Evolutionary conservation across 176 grass and related monocot genomes (phyloP), one percentile per base, ranked within the genome.

Genomic region (Luzula sylvatica): DNA sequence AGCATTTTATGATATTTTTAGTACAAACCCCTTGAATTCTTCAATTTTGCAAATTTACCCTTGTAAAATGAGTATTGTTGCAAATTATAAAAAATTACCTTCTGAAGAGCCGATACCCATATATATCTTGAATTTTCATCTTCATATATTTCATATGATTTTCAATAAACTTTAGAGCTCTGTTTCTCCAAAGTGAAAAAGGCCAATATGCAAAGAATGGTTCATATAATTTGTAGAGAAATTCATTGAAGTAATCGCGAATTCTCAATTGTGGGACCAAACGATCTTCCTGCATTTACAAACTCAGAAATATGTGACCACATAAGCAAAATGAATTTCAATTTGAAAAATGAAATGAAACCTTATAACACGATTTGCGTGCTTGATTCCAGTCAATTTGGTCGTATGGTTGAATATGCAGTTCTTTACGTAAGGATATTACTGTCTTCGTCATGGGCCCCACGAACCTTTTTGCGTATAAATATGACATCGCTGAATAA

Each of bases 121-220:
- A 87, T 67, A 24, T 87, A 82, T 20, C 42, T 66, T 24, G 70
- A 65, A 35, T 65, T 87, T 25, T 78, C 78, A 69, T 87, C 83
- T 82, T 82, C 83, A 64, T 87, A 82, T 69, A n/a, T n/a, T 78
- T 72, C 20, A 81, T 53, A 46, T 78, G 70, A n/a, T 78, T 62
- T 2, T 67, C 53, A 1, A 82, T 53, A 50, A 47, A 26, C 13
- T 53, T 5, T 25, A 87, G 35, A 54, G 83, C 74, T 46, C 25
- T 82, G 39, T 70, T 66, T 78, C 73, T 78, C 54, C 74, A 61
- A 42, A 64, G 25, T 44, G 45, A 70, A 53, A 72, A 15, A 17
- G 83, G 83, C 78, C 78, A 88, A 65, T 4, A 23, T 15, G 46
- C 61, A 44, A 78, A 51, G 42, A 82, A 51, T n/a, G 73, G 73